Conservation (phyloP, 2,329 filamentous ascomycete species). For the Xylariaceae sp. region DNA sequence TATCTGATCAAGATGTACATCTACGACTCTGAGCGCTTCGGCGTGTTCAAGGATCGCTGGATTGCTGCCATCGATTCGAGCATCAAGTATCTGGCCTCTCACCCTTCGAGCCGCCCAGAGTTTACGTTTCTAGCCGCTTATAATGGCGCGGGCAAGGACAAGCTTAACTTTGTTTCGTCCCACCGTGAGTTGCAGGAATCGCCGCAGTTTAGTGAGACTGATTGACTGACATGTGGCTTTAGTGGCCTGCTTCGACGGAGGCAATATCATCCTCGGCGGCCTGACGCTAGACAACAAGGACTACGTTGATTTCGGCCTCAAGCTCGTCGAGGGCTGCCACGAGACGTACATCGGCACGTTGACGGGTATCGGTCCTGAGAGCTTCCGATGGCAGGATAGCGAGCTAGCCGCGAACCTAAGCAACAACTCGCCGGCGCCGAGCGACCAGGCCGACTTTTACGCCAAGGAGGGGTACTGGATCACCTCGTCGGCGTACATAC, state of each 20-base stretch:
- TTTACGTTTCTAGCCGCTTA: slow-evolving; percentile 74
- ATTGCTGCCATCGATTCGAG: slow-evolving; percentile 75
- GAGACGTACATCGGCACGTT: slow-evolving; percentile 73
- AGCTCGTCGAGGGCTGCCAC: slow-evolving; percentile 75
- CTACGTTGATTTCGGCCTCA: slow-evolving; percentile 77
- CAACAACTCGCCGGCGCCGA: slow-evolving; percentile 52
- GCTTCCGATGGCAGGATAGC: slow-evolving; percentile 66
- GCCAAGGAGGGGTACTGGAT: slow-evolving; percentile 75
- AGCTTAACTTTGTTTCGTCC: slow-evolving; percentile 53
- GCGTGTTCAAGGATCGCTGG: slow-evolving; percentile 75
- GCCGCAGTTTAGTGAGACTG: too few species aligned
- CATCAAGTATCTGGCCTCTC: slow-evolving; percentile 73
- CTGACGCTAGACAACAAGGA: slow-evolving; percentile 68
- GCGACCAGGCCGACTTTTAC: slow-evolving; percentile 65
- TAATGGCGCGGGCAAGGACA: slow-evolving; percentile 47
- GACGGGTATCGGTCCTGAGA: slow-evolving; percentile 79
- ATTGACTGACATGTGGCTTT: neutral
- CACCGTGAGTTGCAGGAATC: slow-evolving; percentile 52
- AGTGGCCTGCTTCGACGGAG: slow-evolving; percentile 84
- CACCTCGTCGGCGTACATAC: slow-evolving; percentile 63
- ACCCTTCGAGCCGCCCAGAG: slow-evolving; percentile 70
- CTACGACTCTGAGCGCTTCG: slow-evolving; percentile 73
- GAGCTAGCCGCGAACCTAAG: slow-evolving; percentile 43
- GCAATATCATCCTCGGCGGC: slow-evolving; percentile 84
- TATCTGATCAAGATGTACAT: slow-evolving; percentile 92